Conservation (phyloP, 75 land plant genomes). For the Pinus tabuliformis region DNA sequence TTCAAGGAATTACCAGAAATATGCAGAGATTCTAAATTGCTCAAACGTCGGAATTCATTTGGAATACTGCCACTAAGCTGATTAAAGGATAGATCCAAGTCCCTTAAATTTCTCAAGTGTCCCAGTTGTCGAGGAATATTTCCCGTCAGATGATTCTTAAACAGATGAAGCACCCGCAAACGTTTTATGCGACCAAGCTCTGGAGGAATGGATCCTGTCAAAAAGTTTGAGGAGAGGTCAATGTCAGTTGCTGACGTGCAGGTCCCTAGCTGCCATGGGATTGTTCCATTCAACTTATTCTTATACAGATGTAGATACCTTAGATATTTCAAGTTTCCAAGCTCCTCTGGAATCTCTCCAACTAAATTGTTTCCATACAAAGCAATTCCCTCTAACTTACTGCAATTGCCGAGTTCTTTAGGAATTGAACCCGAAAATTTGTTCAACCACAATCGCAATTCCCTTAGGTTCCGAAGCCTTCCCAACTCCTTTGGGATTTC, state of each 20-base stretch:
- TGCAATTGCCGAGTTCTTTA: slow-evolving; percentile 61
- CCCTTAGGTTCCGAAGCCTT: slow-evolving; percentile 41
- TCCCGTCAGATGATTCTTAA: slow-evolving; percentile 61
- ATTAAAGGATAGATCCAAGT: slow-evolving; percentile 75
- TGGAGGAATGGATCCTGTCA: slow-evolving; percentile 60
- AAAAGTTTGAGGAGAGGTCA: slow-evolving; percentile 53
- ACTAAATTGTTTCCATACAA: slow-evolving; percentile 56
- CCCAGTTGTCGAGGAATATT: slow-evolving; percentile 45
- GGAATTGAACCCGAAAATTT: slow-evolving; percentile 63
- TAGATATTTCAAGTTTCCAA: slow-evolving; percentile 49
- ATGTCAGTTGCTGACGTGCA: slow-evolving; percentile 37
- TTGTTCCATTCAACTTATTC: slow-evolving; percentile 55
- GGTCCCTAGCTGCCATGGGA: slow-evolving; percentile 64
- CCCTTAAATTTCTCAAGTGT: slow-evolving; percentile 35
- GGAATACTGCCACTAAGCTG: slow-evolving; percentile 66
- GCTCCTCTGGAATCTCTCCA: slow-evolving; percentile 64
- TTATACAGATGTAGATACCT: slow-evolving; percentile 43
- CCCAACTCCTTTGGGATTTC: slow-evolving; percentile 64
- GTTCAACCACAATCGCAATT: slow-evolving; percentile 55
- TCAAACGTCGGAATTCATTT: slow-evolving; percentile 36
- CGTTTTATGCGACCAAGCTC: slow-evolving; percentile 51
- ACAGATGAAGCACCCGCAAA: slow-evolving; percentile 43
- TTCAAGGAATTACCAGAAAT: slow-evolving; percentile 49
- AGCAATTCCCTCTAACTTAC: slow-evolving; percentile 49
- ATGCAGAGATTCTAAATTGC: slow-evolving; percentile 37